Evolutionary conservation across 192 early-diverging fungal genomes (phyloP).

Genomic region (Jimgerdemannia flammicorona): DNA sequence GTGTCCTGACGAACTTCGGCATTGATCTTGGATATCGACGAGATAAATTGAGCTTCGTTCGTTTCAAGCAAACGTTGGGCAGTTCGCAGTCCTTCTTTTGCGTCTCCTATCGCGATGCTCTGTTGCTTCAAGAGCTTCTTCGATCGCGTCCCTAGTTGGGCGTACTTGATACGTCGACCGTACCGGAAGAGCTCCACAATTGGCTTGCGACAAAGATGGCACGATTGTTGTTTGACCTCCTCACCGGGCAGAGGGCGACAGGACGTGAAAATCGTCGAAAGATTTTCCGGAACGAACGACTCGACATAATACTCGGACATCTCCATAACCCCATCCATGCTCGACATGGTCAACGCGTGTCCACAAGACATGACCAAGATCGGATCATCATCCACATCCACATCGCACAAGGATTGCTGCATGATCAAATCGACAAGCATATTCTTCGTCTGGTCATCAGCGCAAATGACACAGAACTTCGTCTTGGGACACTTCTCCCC

Average conservation of each 20-base stretch:
- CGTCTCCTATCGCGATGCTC: background rate
- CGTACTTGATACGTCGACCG: constrained; percentile 30
- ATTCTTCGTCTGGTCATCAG: constrained; percentile 15
- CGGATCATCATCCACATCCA: constrained; percentile 39
- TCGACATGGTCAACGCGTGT: constrained; percentile 47
- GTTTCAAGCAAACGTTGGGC: background rate
- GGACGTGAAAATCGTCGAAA: constrained; percentile 1
- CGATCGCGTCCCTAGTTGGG: constrained; percentile 18
- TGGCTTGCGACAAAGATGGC: constrained; percentile 42
- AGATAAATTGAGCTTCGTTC: background rate
- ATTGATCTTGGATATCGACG: background rate
- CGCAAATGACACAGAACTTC: constrained; percentile 32
- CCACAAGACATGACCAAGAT: constrained; percentile 45
- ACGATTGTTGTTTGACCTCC: constrained; percentile 18
- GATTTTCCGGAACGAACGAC: background rate
- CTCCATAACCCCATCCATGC: constrained; percentile 45
- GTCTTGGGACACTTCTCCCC: constrained; percentile 31
- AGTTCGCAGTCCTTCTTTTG: background rate
- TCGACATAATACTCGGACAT: constrained; percentile 35
- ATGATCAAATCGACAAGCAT: constrained; percentile 28
- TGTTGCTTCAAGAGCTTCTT: constrained; percentile 14
- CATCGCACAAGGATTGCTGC: constrained; percentile 27
- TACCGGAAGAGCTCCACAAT: constrained; percentile 30
- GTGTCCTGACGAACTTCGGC: background rate
- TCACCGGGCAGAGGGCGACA: constrained; percentile 15